A percentile compares a stretch with the other conserved stretches of the same genome.
These are phyloP conservation scores for Chlamydomonas urium DNA, from an alignment of 139 green algal species.

Conservation along the genomic window DNA sequence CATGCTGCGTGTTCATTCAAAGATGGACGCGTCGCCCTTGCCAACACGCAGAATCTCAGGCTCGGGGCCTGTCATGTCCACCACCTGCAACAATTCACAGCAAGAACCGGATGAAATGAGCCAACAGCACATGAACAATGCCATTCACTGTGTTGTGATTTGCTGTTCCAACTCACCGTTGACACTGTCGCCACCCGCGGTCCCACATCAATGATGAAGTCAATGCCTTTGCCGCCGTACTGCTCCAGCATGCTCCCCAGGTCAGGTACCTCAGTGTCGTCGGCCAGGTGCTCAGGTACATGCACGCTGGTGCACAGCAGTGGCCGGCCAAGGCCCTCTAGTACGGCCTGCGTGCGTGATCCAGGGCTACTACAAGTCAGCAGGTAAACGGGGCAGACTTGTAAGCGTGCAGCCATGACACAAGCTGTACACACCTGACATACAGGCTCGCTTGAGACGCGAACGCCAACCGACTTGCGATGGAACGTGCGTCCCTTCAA, in stretches of 20 bases:
- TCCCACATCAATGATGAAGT: slow-evolving; percentile 81
- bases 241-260: slow-evolving; percentile 61
- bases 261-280: slow-evolving; percentile 57
- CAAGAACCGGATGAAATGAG: background rate
- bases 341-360: slow-evolving; percentile 34
- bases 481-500: slow-evolving; percentile 44
- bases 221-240: slow-evolving; percentile 62
- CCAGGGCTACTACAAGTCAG: no score
- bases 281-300: slow-evolving; percentile 38
- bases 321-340: slow-evolving; percentile 57
- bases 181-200: slow-evolving; percentile 43
- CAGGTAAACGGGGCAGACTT: no score
- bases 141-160: background rate
- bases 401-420: no score
- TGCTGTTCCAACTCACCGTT: slow-evolving; percentile 47
- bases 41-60: slow-evolving; percentile 63
- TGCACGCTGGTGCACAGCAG: slow-evolving; percentile 73
- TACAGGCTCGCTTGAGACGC: slow-evolving; percentile 46
- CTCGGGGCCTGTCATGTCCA: slow-evolving; percentile 62
- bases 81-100: slow-evolving; percentile 21
- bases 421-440: background rate
- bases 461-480: slow-evolving; percentile 70
- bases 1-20: no score
- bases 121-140: background rate
- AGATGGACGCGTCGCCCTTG: slow-evolving; percentile 59